Base-by-base conservation (phyloP, 1,139 yeast species). In the Barnettozyma hawaiiensis region DNA sequence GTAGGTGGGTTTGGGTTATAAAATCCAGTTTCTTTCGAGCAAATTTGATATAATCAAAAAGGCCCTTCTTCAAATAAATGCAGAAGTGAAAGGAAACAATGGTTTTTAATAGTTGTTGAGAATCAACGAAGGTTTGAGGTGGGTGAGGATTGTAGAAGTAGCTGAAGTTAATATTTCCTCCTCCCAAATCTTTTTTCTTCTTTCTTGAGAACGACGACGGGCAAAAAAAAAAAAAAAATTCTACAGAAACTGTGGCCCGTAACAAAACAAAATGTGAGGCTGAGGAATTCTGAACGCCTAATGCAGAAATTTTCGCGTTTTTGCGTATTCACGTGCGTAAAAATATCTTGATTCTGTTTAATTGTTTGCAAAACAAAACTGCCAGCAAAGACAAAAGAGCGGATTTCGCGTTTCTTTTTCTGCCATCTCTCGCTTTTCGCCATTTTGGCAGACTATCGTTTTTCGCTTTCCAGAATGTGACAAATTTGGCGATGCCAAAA, bases 11-110 rank as follows among this genome's bases (percentile, higher is more conserved):
- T n/a, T 16, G 11, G 22, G 26, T 20, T 28, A 34, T 34, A 34
- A 39, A 39, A 39, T 35, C 39, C 39, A 35, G 43, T 40, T 40
- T 40, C 43, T 38, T 40, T 20, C 37, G 43, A 40, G 43, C 23
- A 40, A 35, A 35, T 35, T 22, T 35, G 42, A 29, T 35, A 34
- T 18, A 24, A 28, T 40, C 39, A 35, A 16, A 31, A 40, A 35
- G 31, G 28, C 43, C 27, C 43, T 40, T 29, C 43, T 40, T 32
- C 39, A 35, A 31, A 24, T 26, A 10, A 24, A 18, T 23, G 41
- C 24, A 11, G 40, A 41, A 36, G 40, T 33, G 31, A 27, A 41
- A 37, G 44, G 44, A 41, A 41, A 41, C 41, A 41, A 32, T 34
- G 24, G 38, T 34, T 34, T 41, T 31, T 27, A 21, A 29, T 31